Conservation (phyloP, 129 eudicot species). For the Silybum marianum region DNA sequence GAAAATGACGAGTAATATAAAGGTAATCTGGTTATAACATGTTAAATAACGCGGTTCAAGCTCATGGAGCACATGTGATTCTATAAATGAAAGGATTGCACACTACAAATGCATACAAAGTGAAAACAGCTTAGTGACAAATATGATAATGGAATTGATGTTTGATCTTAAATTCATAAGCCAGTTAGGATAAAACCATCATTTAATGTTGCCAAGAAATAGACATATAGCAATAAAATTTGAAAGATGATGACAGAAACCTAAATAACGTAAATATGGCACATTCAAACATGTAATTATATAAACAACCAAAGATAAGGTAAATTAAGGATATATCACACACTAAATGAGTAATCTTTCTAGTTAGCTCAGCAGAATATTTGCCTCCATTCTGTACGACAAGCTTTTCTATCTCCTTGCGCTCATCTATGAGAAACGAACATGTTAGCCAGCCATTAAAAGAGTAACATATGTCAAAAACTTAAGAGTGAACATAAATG, state of each 20-base stretch:
- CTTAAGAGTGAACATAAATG: slow-evolving; percentile 8
- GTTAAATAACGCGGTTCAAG: background rate
- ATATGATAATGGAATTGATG: background rate
- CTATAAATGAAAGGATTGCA: background rate
- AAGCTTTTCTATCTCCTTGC: slow-evolving; percentile 79
- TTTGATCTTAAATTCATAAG: background rate
- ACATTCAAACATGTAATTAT: background rate
- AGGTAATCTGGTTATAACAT: no score
- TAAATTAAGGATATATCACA: slow-evolving; percentile 84
- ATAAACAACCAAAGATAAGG: background rate
- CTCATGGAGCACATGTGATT: background rate
- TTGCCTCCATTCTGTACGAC: slow-evolving; percentile 78
- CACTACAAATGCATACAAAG: background rate
- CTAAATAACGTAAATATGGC: background rate
- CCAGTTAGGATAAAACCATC: background rate
- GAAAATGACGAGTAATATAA: background rate
- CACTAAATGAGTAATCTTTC: slow-evolving; percentile 75
- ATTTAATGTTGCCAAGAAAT: background rate
- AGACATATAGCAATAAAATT: background rate
- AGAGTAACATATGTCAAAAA: slow-evolving; percentile 5
- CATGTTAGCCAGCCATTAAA: slow-evolving; percentile 19
- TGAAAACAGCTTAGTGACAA: background rate
- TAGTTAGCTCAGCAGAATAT: slow-evolving; percentile 91
- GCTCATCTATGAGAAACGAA: slow-evolving; percentile 48
- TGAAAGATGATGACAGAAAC: background rate